Evolutionary conservation across 2,329 filamentous ascomycete species (phyloP), one percentile per base, ranked within the genome.

Genomic region (Periconia digitata): DNA sequence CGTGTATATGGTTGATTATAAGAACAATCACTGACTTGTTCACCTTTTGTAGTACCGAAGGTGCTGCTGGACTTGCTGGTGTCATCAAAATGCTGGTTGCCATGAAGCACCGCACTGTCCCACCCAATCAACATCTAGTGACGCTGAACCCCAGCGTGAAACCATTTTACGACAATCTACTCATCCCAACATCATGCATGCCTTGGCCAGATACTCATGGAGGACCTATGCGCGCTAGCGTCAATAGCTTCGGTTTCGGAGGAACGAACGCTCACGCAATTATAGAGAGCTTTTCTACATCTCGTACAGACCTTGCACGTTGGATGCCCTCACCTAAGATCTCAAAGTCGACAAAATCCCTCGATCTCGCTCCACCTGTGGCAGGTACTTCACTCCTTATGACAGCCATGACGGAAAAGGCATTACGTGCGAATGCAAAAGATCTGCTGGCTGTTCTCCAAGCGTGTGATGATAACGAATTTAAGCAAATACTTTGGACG

Each of bases 81-180:
- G n/a, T 74, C 13, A 54, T 74, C 16, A 73, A 73, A 34, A 65
- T 66, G 13, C 62, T 64, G 0, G 51, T 76, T n/a, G 63, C 71
- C 0, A 48, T 79, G 8, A 64, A 74, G 48, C 48, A 75, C 47
- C 48, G 51, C 1, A 59, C 42, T 0, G 60, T 73, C 6, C 70
- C 70, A 0, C 54, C 59, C 2, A 59, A 70, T 24, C 34, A 59
- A n/a, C 59, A 55, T 15, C 58, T 58, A 41, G 40, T 38, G 6
- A 40, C 41, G 2, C 49, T 50, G 0, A 58, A 64, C 43, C 51
- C 55, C 2, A 50, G 50, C 37, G 58, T 60, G 13, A 47, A 47
- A 3, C 58, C 46, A 15, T 45, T 51, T n/a, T 40, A 54, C 3
- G 29, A 10, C 2, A 53, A 55, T 2, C 42, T 63, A 1, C 22